Evolutionary conservation across 2,329 filamentous ascomycete species (phyloP).

Genomic region (Colletotrichum lupini): DNA sequence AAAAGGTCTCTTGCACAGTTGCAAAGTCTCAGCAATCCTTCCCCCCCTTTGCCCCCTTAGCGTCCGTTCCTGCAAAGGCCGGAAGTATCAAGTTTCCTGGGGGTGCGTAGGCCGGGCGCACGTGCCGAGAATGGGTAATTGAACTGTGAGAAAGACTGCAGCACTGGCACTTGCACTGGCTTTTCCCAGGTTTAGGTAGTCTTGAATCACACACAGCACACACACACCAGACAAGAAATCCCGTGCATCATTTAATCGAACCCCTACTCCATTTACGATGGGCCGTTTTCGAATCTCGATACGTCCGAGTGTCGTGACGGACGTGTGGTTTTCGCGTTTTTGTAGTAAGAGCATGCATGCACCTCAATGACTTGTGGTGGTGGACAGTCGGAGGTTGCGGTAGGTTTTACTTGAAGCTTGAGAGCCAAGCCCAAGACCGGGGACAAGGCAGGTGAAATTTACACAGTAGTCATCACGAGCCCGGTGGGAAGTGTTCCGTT

Average conservation of each 20-base stretch:
- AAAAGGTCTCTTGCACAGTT: background rate
- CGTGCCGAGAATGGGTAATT: background rate
- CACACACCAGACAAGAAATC: background rate
- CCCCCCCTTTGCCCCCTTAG: too few species aligned
- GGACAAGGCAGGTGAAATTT: background rate
- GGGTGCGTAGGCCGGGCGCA: background rate
- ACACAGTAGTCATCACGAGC: too few species aligned
- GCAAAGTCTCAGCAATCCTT: too few species aligned
- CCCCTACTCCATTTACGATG: constrained; percentile 3
- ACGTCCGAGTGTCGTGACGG: constrained; percentile 19
- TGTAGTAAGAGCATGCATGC: background rate
- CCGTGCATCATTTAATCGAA: background rate
- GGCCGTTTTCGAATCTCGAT: background rate
- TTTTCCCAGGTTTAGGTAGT: background rate
- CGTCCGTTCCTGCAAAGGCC: constrained; percentile 12
- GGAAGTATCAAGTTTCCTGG: background rate
- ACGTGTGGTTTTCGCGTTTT: constrained; percentile 34
- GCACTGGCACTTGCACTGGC: background rate
- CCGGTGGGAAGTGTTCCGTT: background rate
- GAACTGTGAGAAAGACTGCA: background rate
- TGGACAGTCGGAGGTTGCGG: background rate
- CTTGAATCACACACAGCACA: background rate
- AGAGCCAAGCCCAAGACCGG: background rate
- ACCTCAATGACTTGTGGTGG: background rate
- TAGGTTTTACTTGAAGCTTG: background rate